Conservation (phyloP, 2,329 filamentous ascomycete species). For the Zasmidium cellare region DNA sequence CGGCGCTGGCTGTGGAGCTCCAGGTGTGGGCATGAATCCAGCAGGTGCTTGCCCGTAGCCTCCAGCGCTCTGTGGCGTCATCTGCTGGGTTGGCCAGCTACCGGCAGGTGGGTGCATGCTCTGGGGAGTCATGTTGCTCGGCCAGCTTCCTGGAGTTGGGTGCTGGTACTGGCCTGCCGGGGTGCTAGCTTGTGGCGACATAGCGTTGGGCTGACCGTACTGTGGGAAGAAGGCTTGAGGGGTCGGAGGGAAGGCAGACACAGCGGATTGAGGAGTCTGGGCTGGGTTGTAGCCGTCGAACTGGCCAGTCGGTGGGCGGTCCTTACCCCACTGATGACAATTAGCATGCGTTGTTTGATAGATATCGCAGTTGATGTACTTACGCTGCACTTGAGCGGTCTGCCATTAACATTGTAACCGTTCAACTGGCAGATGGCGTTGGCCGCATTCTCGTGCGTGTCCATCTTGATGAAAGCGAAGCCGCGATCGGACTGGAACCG, state of each 20-base stretch:
- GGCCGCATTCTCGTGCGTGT: constrained; percentile 94
- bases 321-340: constrained; percentile 85
- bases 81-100: constrained; percentile 45
- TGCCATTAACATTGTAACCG: constrained; percentile 95
- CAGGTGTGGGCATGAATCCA: constrained; percentile 50
- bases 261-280: constrained; percentile 64
- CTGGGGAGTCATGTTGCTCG: constrained; percentile 55
- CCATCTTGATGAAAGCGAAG: constrained; percentile 99
- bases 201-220: constrained; percentile 73
- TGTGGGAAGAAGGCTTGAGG: constrained; percentile 83
- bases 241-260: constrained; percentile 74
- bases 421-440: constrained; percentile 98
- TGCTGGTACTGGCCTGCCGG: constrained; percentile 61
- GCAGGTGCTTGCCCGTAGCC: constrained; percentile 67
- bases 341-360: constrained; percentile 27
- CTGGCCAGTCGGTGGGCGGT: constrained; percentile 83
- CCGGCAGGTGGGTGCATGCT: constrained; percentile 34
- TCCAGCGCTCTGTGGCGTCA: constrained; percentile 65
- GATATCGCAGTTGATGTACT: constrained; percentile 45
- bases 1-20: constrained; percentile 31
- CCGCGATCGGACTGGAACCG: constrained; percentile 97
- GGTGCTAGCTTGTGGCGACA: constrained; percentile 56
- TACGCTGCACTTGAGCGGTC: constrained; percentile 98
- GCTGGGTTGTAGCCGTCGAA: constrained; percentile 78
- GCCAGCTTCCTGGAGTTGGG: constrained; percentile 58